Evolutionary conservation across 306 rosid species (phyloP).

Genomic region (Nissolia schottii): DNA sequence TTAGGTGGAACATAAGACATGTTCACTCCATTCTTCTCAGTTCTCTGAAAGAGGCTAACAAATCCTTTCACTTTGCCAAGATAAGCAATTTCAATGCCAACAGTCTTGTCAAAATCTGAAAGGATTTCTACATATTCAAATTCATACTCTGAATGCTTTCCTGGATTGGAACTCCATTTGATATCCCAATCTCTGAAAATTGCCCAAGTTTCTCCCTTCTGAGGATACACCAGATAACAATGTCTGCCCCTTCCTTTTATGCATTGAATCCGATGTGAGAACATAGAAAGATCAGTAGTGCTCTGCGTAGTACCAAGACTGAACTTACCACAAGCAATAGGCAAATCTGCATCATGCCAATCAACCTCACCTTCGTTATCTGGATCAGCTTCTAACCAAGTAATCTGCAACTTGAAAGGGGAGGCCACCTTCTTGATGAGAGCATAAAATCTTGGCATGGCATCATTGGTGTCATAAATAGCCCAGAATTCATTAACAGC

Average conservation of each 20-base stretch:
- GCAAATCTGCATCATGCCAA: constrained; percentile 58
- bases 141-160: constrained; percentile 32
- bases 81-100: constrained; percentile 55
- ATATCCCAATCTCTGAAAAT: constrained; percentile 78
- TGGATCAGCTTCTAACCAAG: constrained; percentile 77
- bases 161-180: constrained; percentile 62
- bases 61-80: constrained; percentile 71
- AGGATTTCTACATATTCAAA: constrained; percentile 63
- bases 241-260: constrained; percentile 30
- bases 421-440: constrained; percentile 55
- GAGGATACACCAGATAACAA: constrained; percentile 50
- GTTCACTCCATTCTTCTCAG: constrained; percentile 28
- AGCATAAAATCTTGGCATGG: constrained; percentile 90
- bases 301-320: constrained; percentile 31
- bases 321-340: constrained; percentile 75
- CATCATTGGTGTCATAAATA: constrained; percentile 53
- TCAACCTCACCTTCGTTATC: constrained; percentile 38
- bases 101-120: constrained; percentile 44
- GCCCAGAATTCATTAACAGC: constrained; percentile 72
- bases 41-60: constrained; percentile 63
- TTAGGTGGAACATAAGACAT: constrained; percentile 41
- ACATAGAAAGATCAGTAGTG: constrained; percentile 29
- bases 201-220: constrained; percentile 94
- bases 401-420: constrained; percentile 59
- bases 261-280: constrained; percentile 66